A percentile compares a stretch with the other conserved stretches of the same genome.
Conservation (phyloP, 164 flowering plant genomes). For the Protea cynaroides region DNA sequence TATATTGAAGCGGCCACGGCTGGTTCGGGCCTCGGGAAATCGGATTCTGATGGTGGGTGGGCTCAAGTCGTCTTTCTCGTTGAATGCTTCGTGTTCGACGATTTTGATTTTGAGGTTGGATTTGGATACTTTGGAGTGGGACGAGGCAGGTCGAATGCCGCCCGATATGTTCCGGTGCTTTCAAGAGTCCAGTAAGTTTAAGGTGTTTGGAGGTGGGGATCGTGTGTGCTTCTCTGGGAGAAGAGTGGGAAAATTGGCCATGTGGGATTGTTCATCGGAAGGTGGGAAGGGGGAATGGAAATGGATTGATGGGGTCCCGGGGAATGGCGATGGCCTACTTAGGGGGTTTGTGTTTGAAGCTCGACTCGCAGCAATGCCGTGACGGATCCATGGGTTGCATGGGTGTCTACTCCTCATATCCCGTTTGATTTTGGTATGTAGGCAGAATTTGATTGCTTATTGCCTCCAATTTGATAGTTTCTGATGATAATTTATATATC, state of each 20-base stretch:
- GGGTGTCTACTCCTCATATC: neutral
- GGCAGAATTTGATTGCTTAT: neutral
- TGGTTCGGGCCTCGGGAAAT: constrained; percentile 47
- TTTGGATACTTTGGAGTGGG: constrained; percentile 84
- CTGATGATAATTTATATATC: neutral
- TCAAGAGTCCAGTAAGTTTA: constrained; percentile 69
- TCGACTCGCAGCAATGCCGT: constrained; percentile 47
- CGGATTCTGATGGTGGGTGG: constrained; percentile 77
- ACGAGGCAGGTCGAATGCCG: constrained; percentile 90
- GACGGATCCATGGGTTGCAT: constrained; percentile 13
- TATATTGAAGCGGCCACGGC: constrained; percentile 75
- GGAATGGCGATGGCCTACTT: constrained; percentile 57
- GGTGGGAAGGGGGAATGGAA: constrained; percentile 54
- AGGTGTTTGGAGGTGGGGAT: constrained; percentile 88
- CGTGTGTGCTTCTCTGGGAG: constrained; percentile 79
- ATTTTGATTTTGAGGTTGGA: constrained; percentile 72
- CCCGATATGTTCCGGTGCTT: constrained; percentile 60
- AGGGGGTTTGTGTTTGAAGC: constrained; percentile 82
- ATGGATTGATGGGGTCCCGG: constrained; percentile 77
- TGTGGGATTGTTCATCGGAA: constrained; percentile 54
- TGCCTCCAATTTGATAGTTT: neutral
- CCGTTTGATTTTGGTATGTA: neutral
- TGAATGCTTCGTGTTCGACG: constrained; percentile 70
- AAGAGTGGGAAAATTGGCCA: constrained; percentile 57
- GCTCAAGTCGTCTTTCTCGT: constrained; percentile 58